phyloP scores from a whole-genome alignment of 371 early-diverging fungal species.

The Apophysomyces elegans region DNA sequence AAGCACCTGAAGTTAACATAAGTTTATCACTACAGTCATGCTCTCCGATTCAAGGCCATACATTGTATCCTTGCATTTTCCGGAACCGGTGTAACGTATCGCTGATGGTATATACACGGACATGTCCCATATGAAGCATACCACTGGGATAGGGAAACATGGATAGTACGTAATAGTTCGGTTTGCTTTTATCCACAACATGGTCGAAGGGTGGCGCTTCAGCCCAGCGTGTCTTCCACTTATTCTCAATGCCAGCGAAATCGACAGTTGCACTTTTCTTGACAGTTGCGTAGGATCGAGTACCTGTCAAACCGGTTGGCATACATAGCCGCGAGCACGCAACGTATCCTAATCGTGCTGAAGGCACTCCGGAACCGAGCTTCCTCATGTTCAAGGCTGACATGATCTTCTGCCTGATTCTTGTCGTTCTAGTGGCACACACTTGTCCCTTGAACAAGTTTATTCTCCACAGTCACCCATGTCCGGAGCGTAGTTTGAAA shows the following conservation, averaged over 20 bases:
- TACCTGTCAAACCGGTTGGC: neutral
- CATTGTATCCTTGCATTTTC: slow-evolving; percentile 74
- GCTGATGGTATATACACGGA: slow-evolving; percentile 91
- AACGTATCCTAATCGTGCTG: neutral
- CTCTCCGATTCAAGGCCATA: slow-evolving; percentile 18
- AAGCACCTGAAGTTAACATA: slow-evolving; percentile 53
- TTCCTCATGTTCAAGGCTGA: slow-evolving; percentile 5
- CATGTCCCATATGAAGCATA: slow-evolving; percentile 93
- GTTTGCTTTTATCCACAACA: slow-evolving; percentile 22
- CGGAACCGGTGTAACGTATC: slow-evolving; percentile 86
- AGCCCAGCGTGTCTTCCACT: slow-evolving; percentile 66
- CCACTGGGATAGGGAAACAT: slow-evolving; percentile 98
- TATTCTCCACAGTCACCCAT: too few relatives aligned
- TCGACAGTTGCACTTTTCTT: slow-evolving; percentile 26
- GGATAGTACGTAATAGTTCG: slow-evolving; percentile 80
- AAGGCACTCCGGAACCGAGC: neutral
- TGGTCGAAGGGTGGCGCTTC: slow-evolving; percentile 21
- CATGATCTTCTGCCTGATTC: neutral
- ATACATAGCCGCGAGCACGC: neutral
- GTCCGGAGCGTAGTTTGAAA: too few relatives aligned
- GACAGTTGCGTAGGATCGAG: slow-evolving; percentile 5
- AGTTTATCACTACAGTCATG: neutral
- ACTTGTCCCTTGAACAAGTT: too few relatives aligned
- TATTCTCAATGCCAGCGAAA: slow-evolving; percentile 55
- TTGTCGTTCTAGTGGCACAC: too few relatives aligned